Percentiles rank a stretch among this genome's conserved stretches.
phyloP scores from a whole-genome alignment of 2,329 filamentous ascomycete species.

The Aspergillus pseudoviridinutans region DNA sequence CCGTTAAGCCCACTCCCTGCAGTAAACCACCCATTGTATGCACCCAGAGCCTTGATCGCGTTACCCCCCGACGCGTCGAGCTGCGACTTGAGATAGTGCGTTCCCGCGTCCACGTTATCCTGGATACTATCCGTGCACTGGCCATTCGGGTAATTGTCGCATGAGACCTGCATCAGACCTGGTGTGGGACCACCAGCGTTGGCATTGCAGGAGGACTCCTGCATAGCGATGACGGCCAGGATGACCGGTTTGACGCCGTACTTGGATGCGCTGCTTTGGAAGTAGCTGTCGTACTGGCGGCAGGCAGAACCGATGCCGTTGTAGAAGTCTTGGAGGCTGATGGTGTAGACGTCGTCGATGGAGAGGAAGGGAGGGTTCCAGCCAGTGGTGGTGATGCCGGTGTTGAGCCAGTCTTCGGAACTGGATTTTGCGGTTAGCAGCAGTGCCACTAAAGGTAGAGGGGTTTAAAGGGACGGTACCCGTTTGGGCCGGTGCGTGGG shows the following conservation, averaged over 20 bases:
- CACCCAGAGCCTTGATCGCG: neutral
- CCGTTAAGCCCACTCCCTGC: neutral
- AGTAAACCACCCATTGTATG: neutral
- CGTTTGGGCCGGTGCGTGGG: neutral
- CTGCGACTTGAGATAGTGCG: neutral
- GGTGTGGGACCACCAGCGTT: neutral
- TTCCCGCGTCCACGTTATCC: neutral
- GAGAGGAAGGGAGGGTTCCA: conserved; percentile 34
- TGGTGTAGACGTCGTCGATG: conserved; percentile 14
- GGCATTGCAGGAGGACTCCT: neutral
- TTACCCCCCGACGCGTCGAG: neutral
- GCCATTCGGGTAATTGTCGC: neutral
- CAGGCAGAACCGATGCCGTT: conserved; percentile 13
- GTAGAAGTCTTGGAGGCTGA: conserved; percentile 16
- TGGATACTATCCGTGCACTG: neutral
- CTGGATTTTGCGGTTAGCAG: neutral
- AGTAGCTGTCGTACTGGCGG: conserved; percentile 32
- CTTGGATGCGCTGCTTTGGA: conserved; percentile 27
- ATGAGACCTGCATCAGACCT: neutral
- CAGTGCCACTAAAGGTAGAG: neutral
- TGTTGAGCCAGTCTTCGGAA: neutral
- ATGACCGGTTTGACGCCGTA: conserved; percentile 33
- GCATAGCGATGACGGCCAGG: conserved; percentile 19
- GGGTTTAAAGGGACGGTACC: neutral
- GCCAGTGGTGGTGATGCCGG: conserved; percentile 8